These are phyloP conservation scores for Cyclocybe aegerita DNA, from an alignment of 768 basidiomycete species.

Conservation along the genomic window DNA sequence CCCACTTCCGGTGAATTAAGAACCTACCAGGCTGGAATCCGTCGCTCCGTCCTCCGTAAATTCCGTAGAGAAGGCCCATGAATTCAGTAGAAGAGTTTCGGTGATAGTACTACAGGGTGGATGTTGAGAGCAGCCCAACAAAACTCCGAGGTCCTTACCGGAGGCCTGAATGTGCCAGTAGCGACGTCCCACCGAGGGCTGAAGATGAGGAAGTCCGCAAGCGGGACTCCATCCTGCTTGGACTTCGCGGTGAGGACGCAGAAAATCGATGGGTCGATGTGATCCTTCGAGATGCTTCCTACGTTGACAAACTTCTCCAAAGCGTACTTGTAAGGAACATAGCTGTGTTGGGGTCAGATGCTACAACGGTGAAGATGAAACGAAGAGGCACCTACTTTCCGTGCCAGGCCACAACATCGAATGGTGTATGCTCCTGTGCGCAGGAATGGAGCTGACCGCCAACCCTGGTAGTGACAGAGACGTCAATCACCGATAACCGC, in stretches of 20 bases:
- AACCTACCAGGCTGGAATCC: constrained; percentile 54
- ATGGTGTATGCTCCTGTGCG: constrained; percentile 63
- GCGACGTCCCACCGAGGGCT: constrained; percentile 67
- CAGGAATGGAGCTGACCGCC: constrained; percentile 53
- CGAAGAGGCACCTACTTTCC: constrained; percentile 49
- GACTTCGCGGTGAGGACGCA: constrained; percentile 68
- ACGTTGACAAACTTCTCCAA: constrained; percentile 63
- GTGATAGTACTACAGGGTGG: constrained; percentile 52
- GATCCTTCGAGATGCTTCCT: constrained; percentile 65
- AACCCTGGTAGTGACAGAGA: constrained; percentile 33
- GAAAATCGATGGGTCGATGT: constrained; percentile 70
- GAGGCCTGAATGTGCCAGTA: constrained; percentile 56
- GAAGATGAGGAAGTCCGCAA: constrained; percentile 67
- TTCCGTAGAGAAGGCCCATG: constrained; percentile 64
- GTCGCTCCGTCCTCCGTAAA: constrained; percentile 62
- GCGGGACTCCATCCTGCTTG: constrained; percentile 53
- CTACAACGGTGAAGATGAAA: not conserved
- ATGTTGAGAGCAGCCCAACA: not conserved
- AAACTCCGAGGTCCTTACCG: constrained; percentile 32
- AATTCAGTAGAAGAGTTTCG: constrained; percentile 63
- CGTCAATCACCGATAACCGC: not conserved
- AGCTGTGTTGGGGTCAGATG: constrained; percentile 32
- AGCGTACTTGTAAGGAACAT: constrained; percentile 67
- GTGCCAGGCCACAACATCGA: constrained; percentile 73
- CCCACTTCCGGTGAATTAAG: not conserved